A percentile compares a stretch with the other conserved stretches of the same genome.
Conservation (phyloP, 169 alveolate species). For the Plasmodium reichenowi region DNA sequence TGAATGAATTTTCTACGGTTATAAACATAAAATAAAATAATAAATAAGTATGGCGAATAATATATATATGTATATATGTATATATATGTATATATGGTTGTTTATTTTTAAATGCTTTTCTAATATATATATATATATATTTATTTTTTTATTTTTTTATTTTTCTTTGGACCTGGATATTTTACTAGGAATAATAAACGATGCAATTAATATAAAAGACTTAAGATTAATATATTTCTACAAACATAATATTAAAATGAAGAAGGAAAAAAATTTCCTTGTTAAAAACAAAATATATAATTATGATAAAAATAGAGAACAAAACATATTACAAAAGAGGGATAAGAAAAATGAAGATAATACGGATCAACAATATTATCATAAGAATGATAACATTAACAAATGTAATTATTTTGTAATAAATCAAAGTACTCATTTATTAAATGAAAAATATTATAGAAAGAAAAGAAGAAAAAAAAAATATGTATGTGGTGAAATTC, state of each 20-base stretch:
- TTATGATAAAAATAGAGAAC: not conserved
- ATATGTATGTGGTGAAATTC: constrained; percentile 8
- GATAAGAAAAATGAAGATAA: too few relatives aligned
- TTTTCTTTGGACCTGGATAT: not conserved
- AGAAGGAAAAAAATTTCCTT: constrained; percentile 29
- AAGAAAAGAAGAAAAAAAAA: not conserved
- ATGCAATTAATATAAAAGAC: constrained; percentile 54
- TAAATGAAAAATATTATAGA: not conserved
- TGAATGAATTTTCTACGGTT: not conserved
- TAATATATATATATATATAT: not conserved
- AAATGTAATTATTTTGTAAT: not conserved
- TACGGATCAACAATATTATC: too few relatives aligned
- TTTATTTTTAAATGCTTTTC: not conserved
- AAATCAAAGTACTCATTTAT: not conserved
- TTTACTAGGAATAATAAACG: constrained; percentile 20
- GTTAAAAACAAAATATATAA: not conserved
- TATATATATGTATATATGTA: not conserved
- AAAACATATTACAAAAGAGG: too few relatives aligned
- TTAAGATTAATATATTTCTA: constrained; percentile 47
- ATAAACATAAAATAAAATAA: constrained; percentile 1
- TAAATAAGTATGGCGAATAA: not conserved
- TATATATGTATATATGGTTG: not conserved
- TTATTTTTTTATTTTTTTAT: too few relatives aligned
- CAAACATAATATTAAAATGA: constrained; percentile 45
- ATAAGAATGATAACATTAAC: too few relatives aligned